Conservation (phyloP, 129 eudicot species). For the Apium graveolens region DNA sequence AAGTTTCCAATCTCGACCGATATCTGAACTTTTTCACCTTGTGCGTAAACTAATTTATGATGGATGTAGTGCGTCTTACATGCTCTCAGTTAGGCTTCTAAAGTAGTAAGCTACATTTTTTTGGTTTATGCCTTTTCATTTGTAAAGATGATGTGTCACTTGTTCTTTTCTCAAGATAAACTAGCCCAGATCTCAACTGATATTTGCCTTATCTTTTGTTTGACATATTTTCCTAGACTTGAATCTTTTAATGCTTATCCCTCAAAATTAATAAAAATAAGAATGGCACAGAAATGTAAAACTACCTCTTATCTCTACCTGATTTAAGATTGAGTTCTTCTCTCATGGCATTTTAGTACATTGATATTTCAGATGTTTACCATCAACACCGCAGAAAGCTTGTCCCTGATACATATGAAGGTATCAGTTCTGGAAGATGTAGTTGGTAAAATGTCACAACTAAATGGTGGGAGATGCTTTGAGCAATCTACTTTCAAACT, state of each 20-base stretch:
- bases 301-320: neutral
- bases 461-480: conserved; percentile 40
- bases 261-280: neutral
- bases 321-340: neutral
- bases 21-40: neutral
- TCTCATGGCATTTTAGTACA: neutral
- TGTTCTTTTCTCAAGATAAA: neutral
- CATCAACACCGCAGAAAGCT: conserved; percentile 50
- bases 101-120: neutral
- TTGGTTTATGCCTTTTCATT: neutral
- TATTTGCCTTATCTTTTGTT: neutral
- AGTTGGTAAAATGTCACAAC: conserved; percentile 59
- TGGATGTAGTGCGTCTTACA: neutral
- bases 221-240: neutral
- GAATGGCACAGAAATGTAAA: neutral
- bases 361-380: conserved; percentile 51
- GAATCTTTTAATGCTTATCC: neutral
- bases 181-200: neutral
- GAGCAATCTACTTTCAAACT: conserved; percentile 34
- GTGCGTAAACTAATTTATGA: neutral
- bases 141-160: neutral
- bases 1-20: neutral
- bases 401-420: conserved; percentile 64
- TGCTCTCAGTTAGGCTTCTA: neutral
- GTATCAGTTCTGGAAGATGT: conserved; percentile 64